phyloP scores from a whole-genome alignment of 1,284 basidiomycete species.

The Cronartium quercuum region DNA sequence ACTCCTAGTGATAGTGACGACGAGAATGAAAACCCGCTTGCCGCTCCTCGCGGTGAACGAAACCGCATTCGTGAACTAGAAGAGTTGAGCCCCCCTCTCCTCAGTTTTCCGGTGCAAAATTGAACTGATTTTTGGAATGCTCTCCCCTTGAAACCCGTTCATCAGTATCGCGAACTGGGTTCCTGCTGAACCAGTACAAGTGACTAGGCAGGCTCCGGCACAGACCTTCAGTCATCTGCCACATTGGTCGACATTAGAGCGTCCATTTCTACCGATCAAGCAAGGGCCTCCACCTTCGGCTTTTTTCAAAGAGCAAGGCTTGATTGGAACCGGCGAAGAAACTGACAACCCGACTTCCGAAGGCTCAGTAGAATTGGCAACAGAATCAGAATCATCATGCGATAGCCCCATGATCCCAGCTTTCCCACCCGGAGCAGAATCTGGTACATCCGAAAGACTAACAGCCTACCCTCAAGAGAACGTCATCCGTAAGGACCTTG shows the following conservation, averaged over 20 bases:
- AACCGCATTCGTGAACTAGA: not conserved
- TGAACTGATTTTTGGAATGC: not conserved
- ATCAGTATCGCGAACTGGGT: not conserved
- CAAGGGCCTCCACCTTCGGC: not conserved
- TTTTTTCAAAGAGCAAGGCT: too few species aligned
- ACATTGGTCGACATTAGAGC: not conserved
- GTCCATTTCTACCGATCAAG: not conserved
- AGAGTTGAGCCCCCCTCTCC: conserved; percentile 3
- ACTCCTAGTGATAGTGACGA: conserved; percentile 13
- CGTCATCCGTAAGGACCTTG: conserved; percentile 13
- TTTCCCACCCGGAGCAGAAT: not conserved
- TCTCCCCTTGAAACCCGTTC: not conserved
- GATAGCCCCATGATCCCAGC: not conserved
- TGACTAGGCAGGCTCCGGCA: not conserved
- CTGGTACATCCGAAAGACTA: not conserved
- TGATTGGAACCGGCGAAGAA: too few species aligned
- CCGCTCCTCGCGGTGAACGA: not conserved
- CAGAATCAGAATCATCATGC: not conserved
- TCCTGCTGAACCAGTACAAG: not conserved
- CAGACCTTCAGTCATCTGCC: not conserved
- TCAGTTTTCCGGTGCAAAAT: not conserved
- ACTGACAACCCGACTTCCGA: too few species aligned
- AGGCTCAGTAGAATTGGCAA: not conserved
- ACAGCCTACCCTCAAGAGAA: conserved; percentile 30
- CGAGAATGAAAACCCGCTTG: not conserved